Base-by-base conservation (phyloP, 768 basidiomycete species). In the Naganishia onofrii region DNA sequence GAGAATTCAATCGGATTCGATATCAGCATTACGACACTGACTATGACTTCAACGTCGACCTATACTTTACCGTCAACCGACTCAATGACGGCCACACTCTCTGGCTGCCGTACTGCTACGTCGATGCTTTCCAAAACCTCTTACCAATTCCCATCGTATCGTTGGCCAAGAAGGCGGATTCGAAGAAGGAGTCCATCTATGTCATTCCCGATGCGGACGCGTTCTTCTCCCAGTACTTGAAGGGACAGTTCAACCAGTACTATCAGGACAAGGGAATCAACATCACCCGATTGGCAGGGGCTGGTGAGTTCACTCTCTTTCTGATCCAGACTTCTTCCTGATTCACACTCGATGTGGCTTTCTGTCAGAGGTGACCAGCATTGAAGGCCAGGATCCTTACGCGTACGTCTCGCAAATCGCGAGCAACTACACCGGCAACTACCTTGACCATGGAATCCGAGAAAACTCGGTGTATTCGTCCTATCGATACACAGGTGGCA, bases 11-110 rank as follows among this genome's bases (percentile, higher is more conserved):
- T 2, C 81, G 82, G 65, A 84, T 88, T 44, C 85, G 85, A 70
- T 76, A 74, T 2, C 85, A 86, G 4, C 80, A 78, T 52, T 88
- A 84, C 60, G 77, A 89, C 86, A 87, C 87, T 9, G 87, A 88
- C 72, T 89, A 87, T 70, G 87, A 87, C 74, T 88, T 89, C 79
- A 88, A 85, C 74, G 81, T 80, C 55, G 87, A 84, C 48, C 74
- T 89, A 21, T 88, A 85, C 70, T 82, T 86, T 66, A 84, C 87
- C 70, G 84, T 84, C 0, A 86, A 83, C 21, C 83, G 83, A 58
- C 73, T 89, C 54, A 88, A 89, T 74, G 87, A 88, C 74, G 88
- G 88, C 7, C 88, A 88, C 74, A 89, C 88, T 15, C 83, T 87
- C 86, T 78, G 32, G 83, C 76, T 46, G 4, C 42, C 69, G 2